Evolutionary conservation across 306 rosid genomes (phyloP).

Genomic region (Mimosa pudica): DNA sequence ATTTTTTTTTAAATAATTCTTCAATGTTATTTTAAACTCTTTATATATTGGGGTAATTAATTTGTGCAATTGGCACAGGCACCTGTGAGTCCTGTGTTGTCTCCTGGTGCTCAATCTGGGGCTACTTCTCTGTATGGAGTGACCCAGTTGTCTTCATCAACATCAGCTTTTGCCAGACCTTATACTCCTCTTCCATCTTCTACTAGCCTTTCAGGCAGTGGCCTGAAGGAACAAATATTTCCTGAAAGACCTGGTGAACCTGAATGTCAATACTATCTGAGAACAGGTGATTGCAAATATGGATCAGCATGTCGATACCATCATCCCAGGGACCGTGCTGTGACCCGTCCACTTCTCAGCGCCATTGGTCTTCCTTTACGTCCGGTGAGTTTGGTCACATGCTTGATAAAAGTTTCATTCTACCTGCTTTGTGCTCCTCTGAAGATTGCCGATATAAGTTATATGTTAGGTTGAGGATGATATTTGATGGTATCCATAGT

Average conservation of each 20-base stretch:
- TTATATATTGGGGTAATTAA: conserved; percentile 22
- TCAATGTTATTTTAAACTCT: not conserved
- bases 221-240: conserved; percentile 57
- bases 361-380: conserved; percentile 82
- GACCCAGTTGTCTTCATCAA: conserved; percentile 69
- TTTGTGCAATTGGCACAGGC: conserved; percentile 54
- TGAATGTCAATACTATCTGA: conserved; percentile 76
- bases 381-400: conserved; percentile 53
- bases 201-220: conserved; percentile 51
- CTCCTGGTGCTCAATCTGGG: conserved; percentile 88
- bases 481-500: not conserved
- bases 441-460: not conserved
- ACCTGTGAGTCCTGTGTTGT: conserved; percentile 75
- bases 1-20: not conserved
- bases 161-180: conserved; percentile 70
- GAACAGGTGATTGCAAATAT: conserved; percentile 88
- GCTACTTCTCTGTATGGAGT: conserved; percentile 77
- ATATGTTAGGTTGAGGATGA: not conserved
- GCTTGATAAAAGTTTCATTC: conserved; percentile 5
- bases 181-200: conserved; percentile 60
- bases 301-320: conserved; percentile 81
- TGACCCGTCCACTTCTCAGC: conserved; percentile 64
- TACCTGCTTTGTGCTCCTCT: not conserved
- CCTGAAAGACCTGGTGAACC: conserved; percentile 94
- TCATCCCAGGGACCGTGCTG: conserved; percentile 70